Conservation (phyloP, 108 stramenopile species). For the Mayamaea pseudoterrestris region DNA sequence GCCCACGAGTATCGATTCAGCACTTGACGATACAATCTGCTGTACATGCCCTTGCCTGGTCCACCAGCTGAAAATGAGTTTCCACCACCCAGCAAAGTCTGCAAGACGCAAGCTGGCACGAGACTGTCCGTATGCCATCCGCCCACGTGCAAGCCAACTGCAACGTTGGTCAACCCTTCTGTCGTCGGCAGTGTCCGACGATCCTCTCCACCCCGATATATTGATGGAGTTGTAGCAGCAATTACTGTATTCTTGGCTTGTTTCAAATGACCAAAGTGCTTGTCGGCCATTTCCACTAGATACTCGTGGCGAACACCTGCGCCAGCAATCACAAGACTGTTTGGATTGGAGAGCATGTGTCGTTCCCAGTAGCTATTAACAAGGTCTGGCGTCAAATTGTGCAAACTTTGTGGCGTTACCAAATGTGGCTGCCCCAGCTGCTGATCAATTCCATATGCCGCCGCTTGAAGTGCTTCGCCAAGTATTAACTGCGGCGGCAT, state of each 20-base stretch:
- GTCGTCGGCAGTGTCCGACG: slow-evolving; percentile 17
- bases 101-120: slow-evolving; percentile 89
- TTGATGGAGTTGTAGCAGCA: background rate
- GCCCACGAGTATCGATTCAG: slow-evolving; percentile 88
- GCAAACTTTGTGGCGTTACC: slow-evolving; percentile 46
- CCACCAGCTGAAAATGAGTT: slow-evolving; percentile 97
- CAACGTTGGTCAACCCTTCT: slow-evolving; percentile 79
- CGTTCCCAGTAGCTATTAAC: slow-evolving; percentile 51
- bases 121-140: slow-evolving; percentile 90
- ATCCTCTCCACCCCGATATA: slow-evolving; percentile 7
- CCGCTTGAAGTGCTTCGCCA: slow-evolving; percentile 82
- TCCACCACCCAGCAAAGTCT: slow-evolving; percentile 94
- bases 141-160: slow-evolving; percentile 86
- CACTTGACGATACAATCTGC: slow-evolving; percentile 91
- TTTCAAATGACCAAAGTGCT: slow-evolving; percentile 66
- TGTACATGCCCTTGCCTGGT: slow-evolving; percentile 99
- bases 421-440: slow-evolving; percentile 83
- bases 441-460: slow-evolving; percentile 71
- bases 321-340: slow-evolving; percentile 81
- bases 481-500: slow-evolving; percentile 52
- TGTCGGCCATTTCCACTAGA: slow-evolving; percentile 68
- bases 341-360: slow-evolving; percentile 52
- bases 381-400: slow-evolving; percentile 39
- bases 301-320: slow-evolving; percentile 90
- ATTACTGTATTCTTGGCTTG: slow-evolving; percentile 1